A percentile compares a stretch with the other conserved stretches of the same genome.
phyloP scores from a whole-genome alignment of 257 asterid species.

The Fraxinus pennsylvanica region DNA sequence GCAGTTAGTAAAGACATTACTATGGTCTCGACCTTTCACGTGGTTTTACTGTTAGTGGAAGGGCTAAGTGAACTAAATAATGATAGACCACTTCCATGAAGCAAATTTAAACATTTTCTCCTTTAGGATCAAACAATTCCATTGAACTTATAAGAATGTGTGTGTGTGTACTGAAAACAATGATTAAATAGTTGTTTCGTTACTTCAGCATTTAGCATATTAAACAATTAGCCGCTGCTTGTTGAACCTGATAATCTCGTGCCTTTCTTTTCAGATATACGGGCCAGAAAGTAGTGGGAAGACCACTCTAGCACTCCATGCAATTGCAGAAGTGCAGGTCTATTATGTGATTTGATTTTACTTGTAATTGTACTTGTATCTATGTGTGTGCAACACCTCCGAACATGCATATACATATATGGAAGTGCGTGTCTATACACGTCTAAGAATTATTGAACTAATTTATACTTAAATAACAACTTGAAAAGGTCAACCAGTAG shows the following conservation, averaged over 20 bases:
- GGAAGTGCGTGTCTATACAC: background rate
- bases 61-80: no score
- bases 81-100: no score
- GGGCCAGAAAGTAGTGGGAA: conserved; percentile 99
- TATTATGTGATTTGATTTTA: conserved; percentile 51
- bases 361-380: conserved; percentile 30
- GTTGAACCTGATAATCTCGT: conserved; percentile 22
- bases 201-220: background rate
- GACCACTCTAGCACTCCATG: conserved; percentile 97
- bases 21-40: no score
- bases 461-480: conserved; percentile 18
- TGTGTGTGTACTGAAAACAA: background rate
- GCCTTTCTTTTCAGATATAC: conserved; percentile 58
- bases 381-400: background rate
- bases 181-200: background rate
- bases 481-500: conserved; percentile 25
- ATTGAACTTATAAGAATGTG: no score
- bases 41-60: no score
- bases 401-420: background rate
- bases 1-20: no score
- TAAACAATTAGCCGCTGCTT: conserved; percentile 7
- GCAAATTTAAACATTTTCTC: no score
- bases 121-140: no score
- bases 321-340: conserved; percentile 99
- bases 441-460: background rate